Base-by-base conservation (phyloP, 2,329 filamentous ascomycete species). In the Triangularia setosa region DNA sequence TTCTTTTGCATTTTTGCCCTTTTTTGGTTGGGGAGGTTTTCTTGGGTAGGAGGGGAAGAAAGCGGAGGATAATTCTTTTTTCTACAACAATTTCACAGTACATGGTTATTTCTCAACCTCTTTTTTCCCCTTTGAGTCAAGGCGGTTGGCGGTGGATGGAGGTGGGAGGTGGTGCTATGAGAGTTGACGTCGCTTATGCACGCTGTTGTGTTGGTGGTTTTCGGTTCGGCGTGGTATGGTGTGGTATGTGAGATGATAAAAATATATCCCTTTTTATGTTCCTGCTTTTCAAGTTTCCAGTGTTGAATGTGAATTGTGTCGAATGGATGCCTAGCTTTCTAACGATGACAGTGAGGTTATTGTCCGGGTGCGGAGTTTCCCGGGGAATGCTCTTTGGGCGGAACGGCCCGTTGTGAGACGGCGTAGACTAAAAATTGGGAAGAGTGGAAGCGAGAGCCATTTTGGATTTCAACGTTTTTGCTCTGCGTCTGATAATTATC, bases 1-100 rank as follows among this genome's bases (percentile, higher is more conserved):
- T 64, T 67, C 58, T 58, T 60, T 60, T 58, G 9, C 14, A 57
- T 21, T 33, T 48, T 63, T 64, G 23, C 35, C 55, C 23, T 16
- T 16, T 55, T 55, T 21, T 55, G 8, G 23, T 0, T 40, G 5
- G 27, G 27, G 4, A 4, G 27, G 9, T n/a, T 40, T 40, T n/a
- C 14, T 40, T 40, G 35, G 35, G 14, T 8, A 40, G 2, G 35
- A 40, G 16, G 35, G 16, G 35, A 40, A 40, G 35, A n/a, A n/a
- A 40, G 35, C 14, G 40, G n/a, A 48, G 40, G 18, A 48, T 48
- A 48, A 48, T 48, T 48, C 40, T 23, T 48, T 48, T 48, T 48
- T 40, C 4, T 2, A 48, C 8, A 48, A 48, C n/a, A 48, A 48
- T 48, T 48, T 48, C 18, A 48, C 40, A 21, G 40, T 48, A 48